Conservation (phyloP, 257 asterid species). For the Verbena officinalis region DNA sequence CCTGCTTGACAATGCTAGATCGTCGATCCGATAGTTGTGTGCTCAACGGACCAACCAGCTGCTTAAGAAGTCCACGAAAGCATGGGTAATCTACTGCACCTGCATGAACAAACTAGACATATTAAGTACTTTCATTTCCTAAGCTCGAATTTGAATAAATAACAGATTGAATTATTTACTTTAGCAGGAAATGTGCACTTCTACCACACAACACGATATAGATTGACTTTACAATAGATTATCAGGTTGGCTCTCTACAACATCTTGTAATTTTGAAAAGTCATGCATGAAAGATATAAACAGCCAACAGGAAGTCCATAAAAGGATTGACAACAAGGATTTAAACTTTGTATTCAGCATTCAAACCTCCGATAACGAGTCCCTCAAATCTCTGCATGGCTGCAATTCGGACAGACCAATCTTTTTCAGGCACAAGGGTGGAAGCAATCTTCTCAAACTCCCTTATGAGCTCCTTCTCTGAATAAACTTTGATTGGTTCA, state of each 20-base stretch:
- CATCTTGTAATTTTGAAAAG: constrained; percentile 13
- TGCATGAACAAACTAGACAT: constrained; percentile 38
- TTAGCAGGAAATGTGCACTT: constrained; percentile 20
- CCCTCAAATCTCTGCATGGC: constrained; percentile 98
- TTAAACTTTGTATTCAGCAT: constrained; percentile 16
- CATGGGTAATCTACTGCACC: constrained; percentile 92
- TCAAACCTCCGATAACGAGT: constrained; percentile 90
- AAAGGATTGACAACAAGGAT: constrained; percentile 12
- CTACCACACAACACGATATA: constrained; percentile 5
- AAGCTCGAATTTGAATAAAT: constrained; percentile 9
- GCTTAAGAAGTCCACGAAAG: constrained; percentile 95
- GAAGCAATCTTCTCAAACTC: constrained; percentile 95
- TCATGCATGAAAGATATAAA: constrained; percentile 1
- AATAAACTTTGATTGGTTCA: constrained; percentile 89
- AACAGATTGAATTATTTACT: neutral
- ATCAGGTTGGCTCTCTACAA: constrained; percentile 15
- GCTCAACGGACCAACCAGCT: constrained; percentile 85
- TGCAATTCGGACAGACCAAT: constrained; percentile 93
- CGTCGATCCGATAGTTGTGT: constrained; percentile 95
- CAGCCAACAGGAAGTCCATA: constrained; percentile 16
- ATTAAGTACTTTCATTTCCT: neutral
- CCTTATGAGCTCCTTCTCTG: constrained; percentile 93
- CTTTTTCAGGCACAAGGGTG: constrained; percentile 94
- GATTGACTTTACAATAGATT: constrained; percentile 7
- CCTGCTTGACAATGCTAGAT: constrained; percentile 99